These are phyloP conservation scores for Apiospora sp. DNA, from an alignment of 2,329 filamentous ascomycete species.

Conservation along the genomic window DNA sequence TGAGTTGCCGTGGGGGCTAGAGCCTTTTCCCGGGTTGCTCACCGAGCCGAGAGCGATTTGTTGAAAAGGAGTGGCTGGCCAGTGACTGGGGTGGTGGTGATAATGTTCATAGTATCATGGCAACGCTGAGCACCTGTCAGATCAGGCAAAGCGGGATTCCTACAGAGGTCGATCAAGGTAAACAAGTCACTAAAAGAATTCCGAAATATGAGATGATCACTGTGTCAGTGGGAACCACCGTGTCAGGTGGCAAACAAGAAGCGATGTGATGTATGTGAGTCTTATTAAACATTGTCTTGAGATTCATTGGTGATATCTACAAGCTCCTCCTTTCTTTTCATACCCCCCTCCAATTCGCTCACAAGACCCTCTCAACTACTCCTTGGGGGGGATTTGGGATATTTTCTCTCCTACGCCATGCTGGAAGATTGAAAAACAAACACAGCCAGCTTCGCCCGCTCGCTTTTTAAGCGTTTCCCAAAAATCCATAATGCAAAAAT, in stretches of 20 bases:
- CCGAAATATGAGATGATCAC: too few species aligned
- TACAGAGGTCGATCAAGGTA: too few species aligned
- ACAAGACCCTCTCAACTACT: not conserved
- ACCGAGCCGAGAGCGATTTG: not conserved
- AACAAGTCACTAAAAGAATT: not conserved
- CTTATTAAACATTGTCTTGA: slow-evolving; percentile 29
- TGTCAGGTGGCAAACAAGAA: not conserved
- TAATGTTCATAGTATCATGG: too few species aligned
- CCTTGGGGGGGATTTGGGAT: not conserved
- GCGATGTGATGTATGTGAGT: slow-evolving; percentile 2
- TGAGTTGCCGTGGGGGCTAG: not conserved
- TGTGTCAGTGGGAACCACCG: not conserved
- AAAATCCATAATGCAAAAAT: slow-evolving; percentile 17
- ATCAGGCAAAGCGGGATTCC: too few species aligned
- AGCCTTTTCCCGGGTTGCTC: not conserved
- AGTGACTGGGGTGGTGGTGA: not conserved
- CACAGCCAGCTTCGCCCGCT: slow-evolving; percentile 3
- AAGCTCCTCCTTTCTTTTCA: slow-evolving; percentile 9
- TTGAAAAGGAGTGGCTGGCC: not conserved
- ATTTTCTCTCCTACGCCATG: slow-evolving; percentile 21
- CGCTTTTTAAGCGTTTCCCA: slow-evolving; percentile 3
- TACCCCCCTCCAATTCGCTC: not conserved
- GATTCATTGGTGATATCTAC: slow-evolving; percentile 28
- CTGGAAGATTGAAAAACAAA: slow-evolving; percentile 16
- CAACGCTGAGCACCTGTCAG: too few species aligned